phyloP scores from a whole-genome alignment of 2,329 filamentous ascomycete species.

The Claviceps arundinis region DNA sequence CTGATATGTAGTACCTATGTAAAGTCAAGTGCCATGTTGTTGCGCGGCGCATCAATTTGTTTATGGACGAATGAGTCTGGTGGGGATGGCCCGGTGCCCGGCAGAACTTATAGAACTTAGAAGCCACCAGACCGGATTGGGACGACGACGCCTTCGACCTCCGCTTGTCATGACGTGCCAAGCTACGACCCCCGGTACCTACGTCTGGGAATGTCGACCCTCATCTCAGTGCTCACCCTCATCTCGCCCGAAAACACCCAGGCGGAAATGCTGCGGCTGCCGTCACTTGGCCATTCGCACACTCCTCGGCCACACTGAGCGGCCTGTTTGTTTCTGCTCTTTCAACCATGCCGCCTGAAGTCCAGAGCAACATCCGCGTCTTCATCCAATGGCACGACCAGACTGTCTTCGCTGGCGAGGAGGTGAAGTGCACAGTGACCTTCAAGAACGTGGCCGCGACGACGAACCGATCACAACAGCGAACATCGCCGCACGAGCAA shows the following conservation, averaged over 20 bases:
- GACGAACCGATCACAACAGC: constrained; percentile 17
- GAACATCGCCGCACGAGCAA: constrained; percentile 10
- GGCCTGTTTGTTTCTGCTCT: constrained; percentile 5
- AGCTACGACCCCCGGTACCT: neutral
- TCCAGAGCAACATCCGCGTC: constrained; percentile 67
- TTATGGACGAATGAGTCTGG: too few species aligned
- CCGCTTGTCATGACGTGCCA: neutral
- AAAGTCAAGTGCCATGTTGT: too few species aligned
- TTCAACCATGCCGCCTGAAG: constrained; percentile 35
- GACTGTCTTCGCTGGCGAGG: constrained; percentile 91
- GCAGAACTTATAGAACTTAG: too few species aligned
- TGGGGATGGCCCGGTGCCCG: too few species aligned
- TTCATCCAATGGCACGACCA: constrained; percentile 91
- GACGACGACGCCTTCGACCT: neutral
- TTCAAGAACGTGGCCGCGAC: constrained; percentile 71
- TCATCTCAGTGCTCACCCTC: neutral
- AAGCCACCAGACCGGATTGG: too few species aligned
- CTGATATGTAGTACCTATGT: too few species aligned
- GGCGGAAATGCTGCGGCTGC: constrained; percentile 19
- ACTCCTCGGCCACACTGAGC: constrained; percentile 19
- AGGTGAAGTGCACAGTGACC: constrained; percentile 88
- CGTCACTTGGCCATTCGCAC: constrained; percentile 12
- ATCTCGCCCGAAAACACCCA: constrained; percentile 7
- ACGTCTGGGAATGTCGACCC: neutral
- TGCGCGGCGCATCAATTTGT: too few species aligned